Evolutionary conservation across 2,329 filamentous ascomycete genomes (phyloP), one percentile per base, ranked within the genome.

Genomic region (Aureobasidium mangrovei): DNA sequence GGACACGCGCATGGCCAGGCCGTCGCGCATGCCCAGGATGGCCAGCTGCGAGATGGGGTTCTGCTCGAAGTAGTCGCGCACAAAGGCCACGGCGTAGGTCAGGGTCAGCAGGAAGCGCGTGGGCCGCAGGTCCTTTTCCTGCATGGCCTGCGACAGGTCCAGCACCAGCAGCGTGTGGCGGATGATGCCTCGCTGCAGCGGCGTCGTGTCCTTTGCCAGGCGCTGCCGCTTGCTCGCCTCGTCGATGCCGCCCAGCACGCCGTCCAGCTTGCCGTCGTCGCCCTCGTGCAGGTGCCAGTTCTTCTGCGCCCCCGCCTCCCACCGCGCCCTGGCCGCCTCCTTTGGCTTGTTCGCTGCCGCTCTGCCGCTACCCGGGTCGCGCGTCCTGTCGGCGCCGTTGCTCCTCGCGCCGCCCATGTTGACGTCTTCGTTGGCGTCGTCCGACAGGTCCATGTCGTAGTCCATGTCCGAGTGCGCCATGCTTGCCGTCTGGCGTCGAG

Each of bases 21-120:
- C 93, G 67, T 97, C 93, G 58, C 88, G 82, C 87, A 97, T 95
- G 48, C 88, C 91, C 38, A 98, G 76, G 31, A 98, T 85, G 27
- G 87, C 91, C 55, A 98, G 80, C 71, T 98, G 93, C 7, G 90
- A 95, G 61, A 98, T 97, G 8, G 93, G 93, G 64, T 98, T 98
- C 71, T 98, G 93, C 71, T 97, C 93, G 67, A 97, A 98, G 72
- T 89, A 98, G 69, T 96, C 91, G 56, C 84, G 80, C 46, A 97
- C 86, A 69, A 97, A 98, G 55, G 90, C 85, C 59, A 85, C 81
- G 12, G 90, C 86, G 70, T 90, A 94, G 59, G 84, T 84, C 64
- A 96, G 78, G 51, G 84, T 86, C 32, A 96, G 79, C 36, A 90
- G 79, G 70, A 91, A 91, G 57, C 91, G 82, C 41, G 84, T 95